phyloP scores from a whole-genome alignment of 2,329 filamentous ascomycete species.

The Onygena corvina region DNA sequence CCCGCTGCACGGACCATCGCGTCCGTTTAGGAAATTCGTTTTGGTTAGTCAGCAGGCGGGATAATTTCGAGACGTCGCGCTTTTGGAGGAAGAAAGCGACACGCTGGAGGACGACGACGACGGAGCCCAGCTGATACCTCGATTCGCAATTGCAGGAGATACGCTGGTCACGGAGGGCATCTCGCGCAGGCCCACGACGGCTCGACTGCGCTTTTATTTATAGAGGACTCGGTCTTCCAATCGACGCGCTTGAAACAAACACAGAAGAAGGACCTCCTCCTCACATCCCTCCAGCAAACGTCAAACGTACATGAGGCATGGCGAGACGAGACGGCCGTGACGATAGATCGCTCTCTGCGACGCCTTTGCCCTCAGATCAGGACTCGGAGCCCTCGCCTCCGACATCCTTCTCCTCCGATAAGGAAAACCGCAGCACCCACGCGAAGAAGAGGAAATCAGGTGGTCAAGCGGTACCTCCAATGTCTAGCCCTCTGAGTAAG shows the following conservation, averaged over 20 bases:
- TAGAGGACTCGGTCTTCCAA: too few species aligned
- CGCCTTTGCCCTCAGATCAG: constrained; percentile 10
- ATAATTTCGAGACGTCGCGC: too few species aligned
- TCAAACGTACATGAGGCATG: neutral
- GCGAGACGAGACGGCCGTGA: neutral
- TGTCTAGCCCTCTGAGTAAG: constrained; percentile 14
- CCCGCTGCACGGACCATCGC: constrained; percentile 2
- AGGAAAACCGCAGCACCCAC: constrained; percentile 32
- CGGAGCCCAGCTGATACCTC: too few species aligned
- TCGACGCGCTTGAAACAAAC: constrained; percentile 2
- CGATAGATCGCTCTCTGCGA: neutral
- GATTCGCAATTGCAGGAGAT: too few species aligned
- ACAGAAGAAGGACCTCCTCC: neutral
- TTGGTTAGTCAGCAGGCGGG: too few species aligned
- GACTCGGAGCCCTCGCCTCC: constrained; percentile 22
- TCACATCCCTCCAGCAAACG: neutral
- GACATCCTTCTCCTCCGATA: constrained; percentile 30
- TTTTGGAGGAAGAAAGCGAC: too few species aligned
- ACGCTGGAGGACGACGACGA: too few species aligned
- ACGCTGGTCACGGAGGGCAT: too few species aligned
- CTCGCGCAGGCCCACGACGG: too few species aligned
- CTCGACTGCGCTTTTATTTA: too few species aligned
- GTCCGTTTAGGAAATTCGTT: neutral
- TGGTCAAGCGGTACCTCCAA: constrained; percentile 5
- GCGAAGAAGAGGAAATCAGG: constrained; percentile 20